Base-by-base conservation (phyloP, 306 rosid species). In the Malus orientalis region DNA sequence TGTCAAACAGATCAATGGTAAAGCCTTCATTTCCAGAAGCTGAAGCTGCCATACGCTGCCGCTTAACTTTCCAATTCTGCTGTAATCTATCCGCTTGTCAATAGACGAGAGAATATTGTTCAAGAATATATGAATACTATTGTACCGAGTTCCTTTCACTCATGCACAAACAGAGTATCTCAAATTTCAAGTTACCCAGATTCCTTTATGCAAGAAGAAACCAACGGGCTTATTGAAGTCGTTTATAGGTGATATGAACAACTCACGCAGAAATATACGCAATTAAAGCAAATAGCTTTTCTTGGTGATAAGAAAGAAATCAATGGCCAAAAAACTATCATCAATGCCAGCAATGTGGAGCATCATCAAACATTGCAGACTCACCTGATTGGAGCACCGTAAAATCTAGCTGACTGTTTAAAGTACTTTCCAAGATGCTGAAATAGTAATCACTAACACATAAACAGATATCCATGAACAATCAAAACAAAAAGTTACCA, bases 61-160 rank as follows among this genome's bases (percentile, higher is more conserved):
- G 87, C 84, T 95, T 90, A 83, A 95, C 97, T 89, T 92, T 95
- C 97, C 98, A 95, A 74, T 92, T 95, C 87, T 95, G 97, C 96
- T 95, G 98, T 87, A 95, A 80, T 78, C 98, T 92, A 88, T 79
- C 27, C 11, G 73, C 55, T 85, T 74, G 81, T 84, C 88, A 89
- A 81, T 68, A 82, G 30, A 83, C 63, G 53, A 67, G 68, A 67
- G 40, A 25, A 51, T 13, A 49, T 38, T 65, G 71, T 45, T 38
- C 18, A 29, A 59, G 77, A 66, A 45, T 10, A n/a, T 68, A 36
- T 53, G 51, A 18, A 58, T 57, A 23, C 36, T 15, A 73, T 59
- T 64, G 42, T n/a, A 71, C 54, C 49, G 42, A 51, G 76, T 65
- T 74, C 69, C 36, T 68, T 73, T 60, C 73, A 72, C 54, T 49